Evolutionary conservation across 2,329 filamentous ascomycete genomes (phyloP).

Genomic region (Hypoxylon sp.): DNA sequence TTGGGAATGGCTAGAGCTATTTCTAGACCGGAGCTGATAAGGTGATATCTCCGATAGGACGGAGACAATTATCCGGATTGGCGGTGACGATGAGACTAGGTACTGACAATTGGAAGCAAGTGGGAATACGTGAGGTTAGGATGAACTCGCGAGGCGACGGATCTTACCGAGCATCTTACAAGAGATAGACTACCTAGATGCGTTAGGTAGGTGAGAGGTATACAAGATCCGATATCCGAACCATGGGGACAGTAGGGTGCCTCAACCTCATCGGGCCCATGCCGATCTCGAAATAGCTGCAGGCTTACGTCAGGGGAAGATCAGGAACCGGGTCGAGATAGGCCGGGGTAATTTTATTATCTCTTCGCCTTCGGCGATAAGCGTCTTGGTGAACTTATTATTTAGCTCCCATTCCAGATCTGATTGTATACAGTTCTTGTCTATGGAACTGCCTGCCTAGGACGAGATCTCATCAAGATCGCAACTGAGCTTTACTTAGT

Average conservation of each 20-base stretch:
- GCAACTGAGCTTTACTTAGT: not conserved
- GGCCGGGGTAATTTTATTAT: not conserved
- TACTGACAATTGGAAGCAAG: no score
- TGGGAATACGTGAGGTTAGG: no score
- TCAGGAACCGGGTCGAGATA: conserved; percentile 3
- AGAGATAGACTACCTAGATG: no score
- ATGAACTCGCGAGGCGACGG: no score
- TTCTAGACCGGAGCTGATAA: no score
- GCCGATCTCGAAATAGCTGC: not conserved
- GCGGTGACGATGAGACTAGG: no score
- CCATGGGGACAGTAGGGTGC: not conserved
- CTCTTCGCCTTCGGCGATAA: not conserved
- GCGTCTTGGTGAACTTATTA: not conserved
- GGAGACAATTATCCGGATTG: no score
- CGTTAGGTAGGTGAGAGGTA: not conserved
- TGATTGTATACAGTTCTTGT: not conserved
- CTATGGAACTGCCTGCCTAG: not conserved
- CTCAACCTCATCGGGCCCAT: not conserved
- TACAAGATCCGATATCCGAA: not conserved
- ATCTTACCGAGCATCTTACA: no score
- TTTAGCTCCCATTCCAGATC: not conserved
- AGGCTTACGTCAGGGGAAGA: not conserved
- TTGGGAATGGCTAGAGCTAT: no score
- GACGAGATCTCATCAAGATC: conserved; percentile 1
- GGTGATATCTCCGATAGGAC: no score